These are phyloP conservation scores for Leucocoprinus leucothites DNA, from an alignment of 768 basidiomycete genomes.

Conservation along the genomic window DNA sequence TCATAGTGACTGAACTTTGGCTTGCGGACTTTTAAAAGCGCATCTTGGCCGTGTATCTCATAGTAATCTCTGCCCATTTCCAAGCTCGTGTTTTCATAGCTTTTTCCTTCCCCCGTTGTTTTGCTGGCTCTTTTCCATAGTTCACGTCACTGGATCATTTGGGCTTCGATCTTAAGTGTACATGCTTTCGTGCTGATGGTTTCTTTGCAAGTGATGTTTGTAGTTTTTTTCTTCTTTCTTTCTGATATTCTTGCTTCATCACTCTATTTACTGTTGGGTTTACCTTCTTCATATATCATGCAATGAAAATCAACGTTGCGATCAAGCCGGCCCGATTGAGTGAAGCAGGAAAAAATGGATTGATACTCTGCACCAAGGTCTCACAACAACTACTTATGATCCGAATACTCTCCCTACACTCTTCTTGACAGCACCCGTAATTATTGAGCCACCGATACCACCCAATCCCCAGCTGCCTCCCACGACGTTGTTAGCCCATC, in stretches of 20 bases:
- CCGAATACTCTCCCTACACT: conserved; percentile 78
- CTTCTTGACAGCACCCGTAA: conserved; percentile 80
- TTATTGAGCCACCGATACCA: conserved; percentile 80
- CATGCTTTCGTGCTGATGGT: not conserved
- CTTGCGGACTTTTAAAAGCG: conserved; percentile 5
- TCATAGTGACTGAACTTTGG: conserved; percentile 8
- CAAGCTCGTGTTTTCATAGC: conserved; percentile 4
- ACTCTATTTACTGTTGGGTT: not conserved
- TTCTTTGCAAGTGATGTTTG: conserved; percentile 1
- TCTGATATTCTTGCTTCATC: not conserved
- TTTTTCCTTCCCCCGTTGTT: not conserved
- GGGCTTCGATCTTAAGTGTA: not conserved
- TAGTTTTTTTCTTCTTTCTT: too few relatives aligned
- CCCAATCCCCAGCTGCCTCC: conserved; percentile 75
- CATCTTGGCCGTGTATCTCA: conserved; percentile 5
- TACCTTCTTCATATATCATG: not conserved
- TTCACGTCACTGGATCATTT: not conserved
- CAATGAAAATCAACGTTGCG: too few relatives aligned
- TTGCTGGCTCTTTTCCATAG: not conserved
- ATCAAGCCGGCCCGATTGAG: too few relatives aligned
- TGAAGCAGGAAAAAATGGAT: not conserved
- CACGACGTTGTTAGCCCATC: conserved; percentile 79
- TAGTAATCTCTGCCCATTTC: not conserved
- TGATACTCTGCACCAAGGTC: not conserved
- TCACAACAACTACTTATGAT: conserved; percentile 19